phyloP scores from a whole-genome alignment of 768 basidiomycete species.

The Pisolithus tinctorius region DNA sequence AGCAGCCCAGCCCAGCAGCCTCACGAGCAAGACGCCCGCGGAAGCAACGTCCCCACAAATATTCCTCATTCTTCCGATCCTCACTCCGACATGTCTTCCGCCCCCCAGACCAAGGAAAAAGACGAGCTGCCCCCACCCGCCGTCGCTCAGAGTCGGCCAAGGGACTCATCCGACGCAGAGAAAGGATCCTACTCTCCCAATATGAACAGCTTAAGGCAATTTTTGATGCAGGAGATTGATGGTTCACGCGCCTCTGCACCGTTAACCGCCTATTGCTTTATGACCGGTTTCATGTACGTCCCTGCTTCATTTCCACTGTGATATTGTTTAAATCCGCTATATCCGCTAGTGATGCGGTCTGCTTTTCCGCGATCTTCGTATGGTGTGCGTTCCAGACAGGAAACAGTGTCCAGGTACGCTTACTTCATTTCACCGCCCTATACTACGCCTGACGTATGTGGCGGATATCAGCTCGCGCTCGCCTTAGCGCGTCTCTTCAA shows the following conservation, averaged over 20 bases:
- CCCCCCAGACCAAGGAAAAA: not conserved
- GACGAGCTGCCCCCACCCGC: not conserved
- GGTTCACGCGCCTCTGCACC: constrained; percentile 37
- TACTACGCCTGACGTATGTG: not conserved
- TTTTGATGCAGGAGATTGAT: constrained; percentile 6
- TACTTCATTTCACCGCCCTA: not conserved
- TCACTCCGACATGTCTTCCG: no score
- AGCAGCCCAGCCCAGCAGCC: not conserved
- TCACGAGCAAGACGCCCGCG: not conserved
- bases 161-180: not conserved
- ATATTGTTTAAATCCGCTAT: not conserved
- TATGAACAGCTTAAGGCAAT: not conserved
- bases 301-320: not conserved
- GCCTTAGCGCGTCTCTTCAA: constrained; percentile 78
- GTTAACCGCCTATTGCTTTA: constrained; percentile 59
- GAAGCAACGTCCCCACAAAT: not conserved
- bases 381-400: constrained; percentile 82
- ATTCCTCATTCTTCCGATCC: not conserved
- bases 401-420: constrained; percentile 55
- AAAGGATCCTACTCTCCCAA: not conserved
- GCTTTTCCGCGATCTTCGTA: constrained; percentile 70
- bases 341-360: constrained; percentile 48
- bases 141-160: not conserved
- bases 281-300: constrained; percentile 66
- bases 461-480: constrained; percentile 51